Evolutionary conservation across 495 filamentous ascomycete species (phyloP).

Genomic region (Aspergillus sclerotioniger): DNA sequence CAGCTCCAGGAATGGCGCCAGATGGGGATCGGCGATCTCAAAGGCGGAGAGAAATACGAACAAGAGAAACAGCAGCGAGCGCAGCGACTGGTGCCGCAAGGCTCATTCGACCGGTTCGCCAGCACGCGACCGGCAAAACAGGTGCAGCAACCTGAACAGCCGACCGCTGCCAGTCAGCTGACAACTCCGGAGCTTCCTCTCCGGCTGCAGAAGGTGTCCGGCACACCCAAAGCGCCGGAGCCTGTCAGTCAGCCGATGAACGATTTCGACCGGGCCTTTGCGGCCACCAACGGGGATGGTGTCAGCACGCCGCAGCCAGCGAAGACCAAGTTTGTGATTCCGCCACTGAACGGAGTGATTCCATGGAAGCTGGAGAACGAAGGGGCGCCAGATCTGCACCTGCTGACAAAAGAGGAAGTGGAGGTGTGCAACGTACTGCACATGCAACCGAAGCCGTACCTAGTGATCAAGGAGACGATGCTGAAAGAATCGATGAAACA

Average conservation of each 20-base stretch:
- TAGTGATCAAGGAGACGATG: conserved; percentile 87
- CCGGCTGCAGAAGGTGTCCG: conserved; percentile 49
- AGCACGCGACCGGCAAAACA: conserved; percentile 51
- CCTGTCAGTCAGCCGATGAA: conserved; percentile 34
- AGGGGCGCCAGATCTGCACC: conserved; percentile 74
- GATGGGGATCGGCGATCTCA: conserved; percentile 76
- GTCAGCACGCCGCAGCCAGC: conserved; percentile 37
- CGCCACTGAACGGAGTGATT: conserved; percentile 53
- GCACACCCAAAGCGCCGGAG: conserved; percentile 33
- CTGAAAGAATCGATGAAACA: conserved; percentile 85
- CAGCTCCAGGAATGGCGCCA: conserved; percentile 95
- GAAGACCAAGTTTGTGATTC: conserved; percentile 47
- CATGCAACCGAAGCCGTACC: conserved; percentile 87
- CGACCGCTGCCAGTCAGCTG: conserved; percentile 67
- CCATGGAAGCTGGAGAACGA: conserved; percentile 72
- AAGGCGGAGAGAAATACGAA: conserved; percentile 91
- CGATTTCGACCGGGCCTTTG: conserved; percentile 44
- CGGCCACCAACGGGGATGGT: conserved; percentile 36
- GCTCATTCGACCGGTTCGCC: conserved; percentile 78
- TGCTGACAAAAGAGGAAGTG: conserved; percentile 79
- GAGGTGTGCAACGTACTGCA: conserved; percentile 81
- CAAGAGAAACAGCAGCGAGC: conserved; percentile 76
- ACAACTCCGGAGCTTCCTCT: conserved; percentile 73
- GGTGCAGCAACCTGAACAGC: conserved; percentile 61
- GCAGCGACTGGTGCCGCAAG: conserved; percentile 67